Evolutionary conservation across 257 asterid species (phyloP).

Genomic region (Fraxinus pennsylvanica): DNA sequence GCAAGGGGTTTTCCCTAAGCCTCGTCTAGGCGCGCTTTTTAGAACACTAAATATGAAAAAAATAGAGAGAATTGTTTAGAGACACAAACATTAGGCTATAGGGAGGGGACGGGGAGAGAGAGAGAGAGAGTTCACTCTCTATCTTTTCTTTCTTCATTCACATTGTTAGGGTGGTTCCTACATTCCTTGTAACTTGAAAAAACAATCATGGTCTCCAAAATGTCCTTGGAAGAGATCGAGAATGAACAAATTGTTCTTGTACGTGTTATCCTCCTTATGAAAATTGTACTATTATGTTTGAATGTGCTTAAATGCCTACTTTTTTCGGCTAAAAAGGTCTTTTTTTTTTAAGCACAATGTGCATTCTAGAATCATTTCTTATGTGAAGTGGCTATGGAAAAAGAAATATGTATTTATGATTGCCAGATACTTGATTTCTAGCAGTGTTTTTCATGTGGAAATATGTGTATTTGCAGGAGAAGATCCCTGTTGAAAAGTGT

Average conservation of each 20-base stretch:
- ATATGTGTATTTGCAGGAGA: constrained; percentile 30
- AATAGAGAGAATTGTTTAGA: not conserved
- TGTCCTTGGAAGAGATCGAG: constrained; percentile 56
- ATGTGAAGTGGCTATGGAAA: too few species aligned
- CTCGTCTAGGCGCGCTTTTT: too few species aligned
- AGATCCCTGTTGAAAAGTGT: constrained; percentile 46
- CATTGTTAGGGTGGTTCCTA: not conserved
- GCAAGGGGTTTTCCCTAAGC: too few species aligned
- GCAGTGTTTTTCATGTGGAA: not conserved
- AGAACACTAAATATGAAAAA: not conserved
- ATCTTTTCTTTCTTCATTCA: constrained; percentile 39
- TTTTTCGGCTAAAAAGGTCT: not conserved
- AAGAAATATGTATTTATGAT: not conserved
- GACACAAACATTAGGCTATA: not conserved
- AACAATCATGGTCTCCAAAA: constrained; percentile 45
- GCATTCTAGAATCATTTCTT: not conserved
- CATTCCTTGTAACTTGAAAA: not conserved
- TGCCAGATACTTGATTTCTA: not conserved
- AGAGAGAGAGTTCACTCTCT: constrained; percentile 35
- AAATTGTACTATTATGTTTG: not conserved
- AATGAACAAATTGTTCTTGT: constrained; percentile 69
- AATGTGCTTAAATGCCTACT: not conserved
- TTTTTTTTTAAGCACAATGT: too few species aligned
- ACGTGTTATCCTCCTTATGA: constrained; percentile 22
- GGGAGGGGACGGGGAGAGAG: constrained; percentile 20